phyloP scores from a whole-genome alignment of 495 filamentous ascomycete species.

The Penicillium cataractarum region DNA sequence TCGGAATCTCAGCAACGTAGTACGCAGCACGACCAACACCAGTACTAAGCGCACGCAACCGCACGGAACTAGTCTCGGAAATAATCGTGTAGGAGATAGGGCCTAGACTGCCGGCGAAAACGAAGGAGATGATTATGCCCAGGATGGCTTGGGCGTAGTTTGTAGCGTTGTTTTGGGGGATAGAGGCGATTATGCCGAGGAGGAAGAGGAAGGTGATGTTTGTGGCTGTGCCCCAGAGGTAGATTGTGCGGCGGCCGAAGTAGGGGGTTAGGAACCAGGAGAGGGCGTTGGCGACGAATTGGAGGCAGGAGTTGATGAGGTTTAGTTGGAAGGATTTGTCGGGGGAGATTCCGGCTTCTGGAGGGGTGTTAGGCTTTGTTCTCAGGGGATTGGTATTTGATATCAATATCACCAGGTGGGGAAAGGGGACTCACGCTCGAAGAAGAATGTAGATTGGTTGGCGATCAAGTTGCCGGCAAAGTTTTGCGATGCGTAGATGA shows the following conservation, averaged over 20 bases:
- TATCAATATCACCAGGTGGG: neutral
- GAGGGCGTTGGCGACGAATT: constrained; percentile 35
- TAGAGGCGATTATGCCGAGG: constrained; percentile 52
- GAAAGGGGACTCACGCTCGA: constrained; percentile 30
- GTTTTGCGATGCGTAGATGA: constrained; percentile 52
- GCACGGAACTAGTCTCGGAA: constrained; percentile 58
- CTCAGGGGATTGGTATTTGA: no score
- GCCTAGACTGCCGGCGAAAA: constrained; percentile 46
- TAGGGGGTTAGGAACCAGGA: constrained; percentile 35
- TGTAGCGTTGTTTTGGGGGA: constrained; percentile 35
- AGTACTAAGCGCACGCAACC: constrained; percentile 53
- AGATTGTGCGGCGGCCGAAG: constrained; percentile 53
- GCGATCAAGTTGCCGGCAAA: constrained; percentile 36
- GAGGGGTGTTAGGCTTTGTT: constrained; percentile 10
- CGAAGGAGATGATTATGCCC: constrained; percentile 56
- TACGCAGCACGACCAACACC: constrained; percentile 55
- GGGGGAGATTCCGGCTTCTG: constrained; percentile 32
- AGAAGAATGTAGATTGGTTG: constrained; percentile 35
- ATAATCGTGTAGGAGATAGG: constrained; percentile 60
- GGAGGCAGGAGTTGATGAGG: constrained; percentile 43
- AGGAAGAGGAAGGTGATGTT: constrained; percentile 36
- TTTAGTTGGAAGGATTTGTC: constrained; percentile 38
- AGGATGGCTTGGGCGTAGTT: constrained; percentile 53
- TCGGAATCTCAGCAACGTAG: constrained; percentile 50
- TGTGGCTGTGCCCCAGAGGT: constrained; percentile 45